Evolutionary conservation across 768 basidiomycete species (phyloP), one percentile per base, ranked within the genome.

Genomic region (Astraeus odoratus): DNA sequence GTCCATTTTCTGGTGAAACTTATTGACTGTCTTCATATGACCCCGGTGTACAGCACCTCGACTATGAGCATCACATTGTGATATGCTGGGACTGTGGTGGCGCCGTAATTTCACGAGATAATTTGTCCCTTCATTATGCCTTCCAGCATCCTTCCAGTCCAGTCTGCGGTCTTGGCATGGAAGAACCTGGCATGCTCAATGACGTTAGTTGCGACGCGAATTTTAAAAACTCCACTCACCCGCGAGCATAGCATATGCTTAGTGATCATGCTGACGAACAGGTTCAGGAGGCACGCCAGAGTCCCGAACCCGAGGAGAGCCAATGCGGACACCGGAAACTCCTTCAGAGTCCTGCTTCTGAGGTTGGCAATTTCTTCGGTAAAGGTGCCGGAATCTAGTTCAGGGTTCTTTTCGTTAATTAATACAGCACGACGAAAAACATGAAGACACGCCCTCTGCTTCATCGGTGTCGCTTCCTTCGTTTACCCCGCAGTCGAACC

Each of bases 61-160:
- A 52, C 6, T 45, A 43, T 1, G 54, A 51, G 22, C 60, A 61
- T 30, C 54, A 53, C 1, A 49, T 46, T 10, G 51, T 63, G 13
- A 56, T 60, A 29, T 63, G 60, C 46, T 61, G 60, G 60, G 60
- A 63, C 20, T 61, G 60, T 25, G 56, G 51, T 27, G 60, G 60
- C 4, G 35, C 49, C 1, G 52, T 61, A 4, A 40, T 62, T 10
- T 61, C 58, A 8, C 51, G 36, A 12, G 39, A 27, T 16, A 44
- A 27, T 42, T 51, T 61, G 24, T 55, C 51, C 13, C 42, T 34
- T 22, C 60, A 61, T 37, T 62, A 59, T 10, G 33, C 52, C 19
- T 12, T 53, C 15, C 42, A 42, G 12, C 60, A 61, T 12, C 56
- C 55, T 12, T 47, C 55, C 9, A 61, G 59, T 37, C 22, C 24